These are phyloP conservation scores for Trichoderma gracile DNA, from an alignment of 2,329 filamentous ascomycete genomes.

Conservation along the genomic window DNA sequence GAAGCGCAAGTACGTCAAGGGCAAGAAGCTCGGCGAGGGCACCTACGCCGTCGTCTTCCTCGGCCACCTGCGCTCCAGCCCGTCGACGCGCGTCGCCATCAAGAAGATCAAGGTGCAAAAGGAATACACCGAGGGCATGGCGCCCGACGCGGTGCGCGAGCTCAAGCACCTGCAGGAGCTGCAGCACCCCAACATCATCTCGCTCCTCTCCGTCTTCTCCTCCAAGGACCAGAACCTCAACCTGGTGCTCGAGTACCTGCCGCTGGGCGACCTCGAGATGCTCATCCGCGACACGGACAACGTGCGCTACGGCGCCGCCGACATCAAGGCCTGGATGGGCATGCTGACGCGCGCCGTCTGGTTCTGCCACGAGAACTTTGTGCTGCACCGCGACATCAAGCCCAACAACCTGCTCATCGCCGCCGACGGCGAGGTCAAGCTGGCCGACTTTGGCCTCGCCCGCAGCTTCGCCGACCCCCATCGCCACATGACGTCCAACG, in stretches of 20 bases:
- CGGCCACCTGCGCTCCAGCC: conserved; percentile 74
- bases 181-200: conserved; percentile 92
- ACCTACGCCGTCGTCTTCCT: conserved; percentile 96
- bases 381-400: conserved; percentile 97
- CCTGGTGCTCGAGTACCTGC: conserved; percentile 90
- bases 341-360: conserved; percentile 92
- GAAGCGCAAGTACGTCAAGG: conserved; percentile 88
- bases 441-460: conserved; percentile 96
- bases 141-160: conserved; percentile 92
- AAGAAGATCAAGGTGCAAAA: conserved; percentile 89
- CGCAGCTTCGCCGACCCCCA: conserved; percentile 87
- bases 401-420: conserved; percentile 97
- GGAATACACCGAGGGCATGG: conserved; percentile 86
- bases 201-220: conserved; percentile 86
- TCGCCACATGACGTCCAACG: conserved; percentile 84
- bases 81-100: conserved; percentile 78
- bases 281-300: conserved; percentile 80
- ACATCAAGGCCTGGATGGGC: conserved; percentile 98
- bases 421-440: conserved; percentile 87
- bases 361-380: conserved; percentile 94
- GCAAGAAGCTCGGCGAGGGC: conserved; percentile 92
- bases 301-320: conserved; percentile 80
- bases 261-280: conserved; percentile 91
- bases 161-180: conserved; percentile 95
- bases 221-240: conserved; percentile 97